Conservation (phyloP, 2,329 filamentous ascomycete species). For the Verticillium nubilum region DNA sequence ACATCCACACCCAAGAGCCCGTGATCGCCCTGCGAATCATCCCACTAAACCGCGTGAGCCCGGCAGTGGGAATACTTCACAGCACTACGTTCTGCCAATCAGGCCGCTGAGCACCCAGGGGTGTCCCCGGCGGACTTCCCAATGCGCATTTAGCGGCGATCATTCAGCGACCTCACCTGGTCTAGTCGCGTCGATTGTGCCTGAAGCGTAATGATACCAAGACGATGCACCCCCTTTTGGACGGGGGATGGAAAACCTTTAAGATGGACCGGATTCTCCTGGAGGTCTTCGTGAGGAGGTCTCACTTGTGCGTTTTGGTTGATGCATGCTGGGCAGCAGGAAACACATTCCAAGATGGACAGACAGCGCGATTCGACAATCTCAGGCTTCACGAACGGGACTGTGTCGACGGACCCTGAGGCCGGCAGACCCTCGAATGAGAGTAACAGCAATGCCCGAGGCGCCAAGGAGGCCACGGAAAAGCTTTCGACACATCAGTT, state of each 20-base stretch:
- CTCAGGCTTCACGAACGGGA: neutral
- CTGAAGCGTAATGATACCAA: neutral
- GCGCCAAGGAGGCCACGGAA: slow-evolving; percentile 25
- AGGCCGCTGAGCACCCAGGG: neutral
- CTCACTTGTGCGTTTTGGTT: neutral
- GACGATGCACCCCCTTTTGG: neutral
- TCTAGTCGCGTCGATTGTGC: neutral
- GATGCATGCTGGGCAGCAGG: neutral
- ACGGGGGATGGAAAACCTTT: neutral
- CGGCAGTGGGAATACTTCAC: neutral
- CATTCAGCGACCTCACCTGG: neutral
- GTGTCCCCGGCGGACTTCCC: neutral
- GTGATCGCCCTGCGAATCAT: neutral
- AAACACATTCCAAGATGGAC: neutral
- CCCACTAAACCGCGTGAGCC: neutral
- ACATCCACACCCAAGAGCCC: neutral
- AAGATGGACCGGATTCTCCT: neutral
- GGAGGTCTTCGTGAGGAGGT: neutral
- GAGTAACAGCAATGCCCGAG: neutral
- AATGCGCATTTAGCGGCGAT: neutral
- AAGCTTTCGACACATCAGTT: slow-evolving; percentile 36
- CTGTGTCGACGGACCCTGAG: neutral
- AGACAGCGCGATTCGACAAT: neutral
- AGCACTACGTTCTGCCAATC: neutral
- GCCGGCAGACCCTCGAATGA: neutral